Evolutionary conservation across 2,329 filamentous ascomycete genomes (phyloP).

Genomic region (Calonectria henricotiae): DNA sequence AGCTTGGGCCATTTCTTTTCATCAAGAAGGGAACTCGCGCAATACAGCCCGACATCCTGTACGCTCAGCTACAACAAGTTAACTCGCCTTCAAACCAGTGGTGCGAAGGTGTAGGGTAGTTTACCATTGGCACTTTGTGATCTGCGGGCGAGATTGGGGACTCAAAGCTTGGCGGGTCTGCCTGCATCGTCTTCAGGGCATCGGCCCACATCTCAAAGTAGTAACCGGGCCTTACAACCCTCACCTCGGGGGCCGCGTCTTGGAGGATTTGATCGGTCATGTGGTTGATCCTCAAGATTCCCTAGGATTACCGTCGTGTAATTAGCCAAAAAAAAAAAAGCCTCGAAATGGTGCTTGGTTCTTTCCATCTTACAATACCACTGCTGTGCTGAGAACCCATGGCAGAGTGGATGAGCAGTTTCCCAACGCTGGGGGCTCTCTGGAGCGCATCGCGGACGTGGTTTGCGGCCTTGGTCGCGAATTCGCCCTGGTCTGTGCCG

Average conservation of each 20-base stretch:
- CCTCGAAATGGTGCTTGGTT: too few species aligned
- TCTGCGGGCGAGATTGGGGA: slow-evolving; percentile 52
- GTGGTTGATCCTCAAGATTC: slow-evolving; percentile 47
- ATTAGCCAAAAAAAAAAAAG: too few species aligned
- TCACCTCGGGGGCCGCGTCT: slow-evolving; percentile 40
- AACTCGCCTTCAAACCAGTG: not conserved
- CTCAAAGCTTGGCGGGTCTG: slow-evolving; percentile 47
- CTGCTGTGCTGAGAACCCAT: slow-evolving; percentile 53
- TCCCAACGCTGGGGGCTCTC: slow-evolving; percentile 36
- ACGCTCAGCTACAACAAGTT: slow-evolving; percentile 50
- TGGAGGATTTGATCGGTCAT: slow-evolving; percentile 46
- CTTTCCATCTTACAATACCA: slow-evolving; percentile 49
- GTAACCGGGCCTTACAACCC: slow-evolving; percentile 44
- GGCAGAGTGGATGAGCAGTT: slow-evolving; percentile 52
- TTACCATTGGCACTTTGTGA: slow-evolving; percentile 55
- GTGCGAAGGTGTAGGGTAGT: not conserved
- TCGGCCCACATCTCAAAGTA: slow-evolving; percentile 47
- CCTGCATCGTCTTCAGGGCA: slow-evolving; percentile 43
- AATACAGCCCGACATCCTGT: slow-evolving; percentile 51
- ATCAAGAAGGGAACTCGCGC: slow-evolving; percentile 48
- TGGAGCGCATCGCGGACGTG: slow-evolving; percentile 49
- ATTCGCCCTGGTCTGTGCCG: slow-evolving; percentile 48
- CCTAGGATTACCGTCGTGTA: slow-evolving; percentile 41
- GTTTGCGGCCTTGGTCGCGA: slow-evolving; percentile 45
- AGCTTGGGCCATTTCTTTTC: slow-evolving; percentile 32